Conservation (phyloP, 1,139 yeast species). For the Diutina neorugosa region DNA sequence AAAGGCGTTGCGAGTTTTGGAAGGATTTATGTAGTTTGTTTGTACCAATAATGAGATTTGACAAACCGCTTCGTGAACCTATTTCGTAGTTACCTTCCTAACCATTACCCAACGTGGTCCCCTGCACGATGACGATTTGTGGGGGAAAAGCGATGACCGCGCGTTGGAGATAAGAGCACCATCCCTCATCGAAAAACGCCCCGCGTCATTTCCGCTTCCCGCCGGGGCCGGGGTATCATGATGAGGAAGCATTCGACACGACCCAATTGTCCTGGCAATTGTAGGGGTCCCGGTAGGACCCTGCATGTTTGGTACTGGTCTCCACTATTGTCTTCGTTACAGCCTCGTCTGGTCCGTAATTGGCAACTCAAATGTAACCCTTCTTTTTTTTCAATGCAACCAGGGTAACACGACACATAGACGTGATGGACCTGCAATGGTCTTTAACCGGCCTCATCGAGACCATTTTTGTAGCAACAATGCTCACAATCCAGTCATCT, state of each 20-base stretch:
- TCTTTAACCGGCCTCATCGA: no score
- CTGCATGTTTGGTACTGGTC: not conserved
- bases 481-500: no score
- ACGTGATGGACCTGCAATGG: no score
- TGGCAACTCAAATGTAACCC: not conserved
- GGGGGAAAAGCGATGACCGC: not conserved
- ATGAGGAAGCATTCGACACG: not conserved
- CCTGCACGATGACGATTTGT: not conserved
- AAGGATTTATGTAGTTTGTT: constrained; percentile 41
- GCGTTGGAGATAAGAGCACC: not conserved
- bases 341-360: not conserved
- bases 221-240: not conserved
- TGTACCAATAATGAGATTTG: not conserved
- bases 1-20: constrained; percentile 72
- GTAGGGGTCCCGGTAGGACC: not conserved
- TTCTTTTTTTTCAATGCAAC: not conserved
- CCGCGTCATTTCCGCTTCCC: not conserved
- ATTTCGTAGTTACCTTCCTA: not conserved
- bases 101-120: not conserved
- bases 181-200: not conserved
- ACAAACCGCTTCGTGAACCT: no score
- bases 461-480: no score
- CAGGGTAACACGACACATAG: not conserved
- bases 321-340: not conserved
- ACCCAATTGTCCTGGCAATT: not conserved